Evolutionary conservation across 1,284 basidiomycete genomes (phyloP).

Genomic region (Neonothopanus nambi): DNA sequence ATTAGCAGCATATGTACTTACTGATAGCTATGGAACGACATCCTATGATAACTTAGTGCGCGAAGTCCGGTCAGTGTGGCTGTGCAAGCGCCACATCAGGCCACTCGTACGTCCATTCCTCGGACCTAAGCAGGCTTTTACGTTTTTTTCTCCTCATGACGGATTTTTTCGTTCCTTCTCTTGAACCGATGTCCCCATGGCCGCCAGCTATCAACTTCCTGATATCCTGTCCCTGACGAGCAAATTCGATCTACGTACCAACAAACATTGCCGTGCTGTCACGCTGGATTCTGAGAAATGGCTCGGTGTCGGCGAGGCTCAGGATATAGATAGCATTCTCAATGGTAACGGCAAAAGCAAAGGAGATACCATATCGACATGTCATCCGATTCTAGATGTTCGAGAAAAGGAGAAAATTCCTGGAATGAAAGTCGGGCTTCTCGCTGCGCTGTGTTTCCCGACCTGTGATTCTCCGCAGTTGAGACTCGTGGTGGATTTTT

Average conservation of each 20-base stretch:
- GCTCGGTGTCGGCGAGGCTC: slow-evolving; percentile 31
- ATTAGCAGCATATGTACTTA: too few species aligned
- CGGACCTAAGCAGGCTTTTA: too few species aligned
- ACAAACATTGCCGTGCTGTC: slow-evolving; percentile 47
- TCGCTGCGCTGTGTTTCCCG: slow-evolving; percentile 58
- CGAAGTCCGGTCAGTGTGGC: too few species aligned
- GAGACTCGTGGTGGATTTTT: slow-evolving; percentile 48
- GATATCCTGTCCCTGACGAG: slow-evolving; percentile 51
- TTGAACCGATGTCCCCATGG: too few species aligned
- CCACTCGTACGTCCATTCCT: too few species aligned
- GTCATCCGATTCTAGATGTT: not conserved
- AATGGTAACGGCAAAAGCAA: not conserved
- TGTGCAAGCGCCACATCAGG: too few species aligned
- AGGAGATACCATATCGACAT: not conserved
- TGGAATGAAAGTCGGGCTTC: slow-evolving; percentile 46
- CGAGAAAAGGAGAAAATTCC: not conserved
- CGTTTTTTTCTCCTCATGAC: too few species aligned
- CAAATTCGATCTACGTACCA: slow-evolving; percentile 46
- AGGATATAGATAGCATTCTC: slow-evolving; percentile 5
- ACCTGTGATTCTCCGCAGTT: slow-evolving; percentile 57
- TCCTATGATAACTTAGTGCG: too few species aligned
- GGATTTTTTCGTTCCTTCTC: too few species aligned
- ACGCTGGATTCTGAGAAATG: slow-evolving; percentile 49
- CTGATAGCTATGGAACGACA: too few species aligned
- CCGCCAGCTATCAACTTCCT: slow-evolving; percentile 57